phyloP scores from a whole-genome alignment of 257 asterid genomes.

The Solanum tarijense region DNA sequence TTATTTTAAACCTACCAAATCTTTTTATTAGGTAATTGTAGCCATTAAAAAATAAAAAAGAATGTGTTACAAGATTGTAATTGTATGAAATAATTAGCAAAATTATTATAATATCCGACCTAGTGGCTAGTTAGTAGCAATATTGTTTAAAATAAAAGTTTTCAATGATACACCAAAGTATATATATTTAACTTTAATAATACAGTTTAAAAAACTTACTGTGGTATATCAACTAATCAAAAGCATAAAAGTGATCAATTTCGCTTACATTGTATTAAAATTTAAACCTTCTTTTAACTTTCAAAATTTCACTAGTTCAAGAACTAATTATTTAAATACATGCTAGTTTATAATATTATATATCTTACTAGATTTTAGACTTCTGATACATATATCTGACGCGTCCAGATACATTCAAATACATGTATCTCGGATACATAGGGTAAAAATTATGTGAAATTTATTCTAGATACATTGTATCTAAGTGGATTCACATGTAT shows the following conservation, averaged over 20 bases:
- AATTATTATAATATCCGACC: neutral
- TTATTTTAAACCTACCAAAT: neutral
- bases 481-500: neutral
- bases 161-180: neutral
- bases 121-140: neutral
- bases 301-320: neutral
- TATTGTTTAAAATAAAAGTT: neutral
- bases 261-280: neutral
- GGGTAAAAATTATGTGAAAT: too few relatives aligned
- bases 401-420: too few relatives aligned
- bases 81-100: neutral
- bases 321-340: fast-evolving
- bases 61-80: neutral
- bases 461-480: neutral
- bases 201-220: neutral
- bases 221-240: neutral
- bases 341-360: too few relatives aligned
- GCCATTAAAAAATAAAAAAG: neutral
- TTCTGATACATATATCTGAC: too few relatives aligned
- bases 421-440: neutral
- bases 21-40: neutral
- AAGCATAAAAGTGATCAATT: neutral
- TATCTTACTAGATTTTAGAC: neutral
- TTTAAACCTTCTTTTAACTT: too few relatives aligned
- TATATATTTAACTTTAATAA: neutral